A percentile compares a stretch with the other conserved stretches of the same genome.
Evolutionary conservation across 768 basidiomycete species (phyloP).

Genomic region (Hebeloma cylindrosporum): DNA sequence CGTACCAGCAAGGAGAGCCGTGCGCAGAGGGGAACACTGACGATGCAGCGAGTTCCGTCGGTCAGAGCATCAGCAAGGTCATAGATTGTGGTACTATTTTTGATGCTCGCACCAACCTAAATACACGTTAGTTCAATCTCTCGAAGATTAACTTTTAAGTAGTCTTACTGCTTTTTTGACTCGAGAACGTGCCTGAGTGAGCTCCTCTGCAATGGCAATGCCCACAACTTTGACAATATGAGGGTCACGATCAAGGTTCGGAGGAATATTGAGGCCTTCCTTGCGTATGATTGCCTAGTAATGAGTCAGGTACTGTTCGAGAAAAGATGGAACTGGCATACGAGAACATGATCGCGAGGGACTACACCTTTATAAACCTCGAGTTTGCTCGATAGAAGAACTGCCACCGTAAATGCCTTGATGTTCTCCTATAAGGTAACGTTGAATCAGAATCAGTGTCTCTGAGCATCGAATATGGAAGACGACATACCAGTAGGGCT

Average conservation of each 20-base stretch:
- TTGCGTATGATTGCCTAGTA: constrained; percentile 8
- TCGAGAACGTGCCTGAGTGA: constrained; percentile 12
- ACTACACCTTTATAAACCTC: constrained; percentile 5
- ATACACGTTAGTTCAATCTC: not conserved
- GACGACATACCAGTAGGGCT: constrained; percentile 5
- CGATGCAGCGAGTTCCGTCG: constrained; percentile 6
- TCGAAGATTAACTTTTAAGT: not conserved
- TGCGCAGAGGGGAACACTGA: constrained; percentile 14
- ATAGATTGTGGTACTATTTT: constrained; percentile 3
- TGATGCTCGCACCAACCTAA: constrained; percentile 4
- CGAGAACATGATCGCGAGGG: constrained; percentile 12
- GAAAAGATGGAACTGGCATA: constrained; percentile 3
- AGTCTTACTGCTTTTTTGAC: constrained; percentile 16
- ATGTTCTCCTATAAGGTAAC: constrained; percentile 12
- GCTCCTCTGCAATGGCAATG: constrained; percentile 8
- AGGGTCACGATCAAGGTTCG: constrained; percentile 4
- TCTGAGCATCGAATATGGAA: not conserved
- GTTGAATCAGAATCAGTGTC: not conserved
- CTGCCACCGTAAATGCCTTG: constrained; percentile 9
- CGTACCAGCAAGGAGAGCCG: constrained; percentile 18
- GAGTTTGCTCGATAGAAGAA: constrained; percentile 12
- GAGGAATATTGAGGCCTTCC: constrained; percentile 5
- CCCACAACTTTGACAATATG: constrained; percentile 4
- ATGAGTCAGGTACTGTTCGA: not conserved
- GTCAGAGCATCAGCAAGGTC: constrained; percentile 10